A percentile compares a stretch with the other conserved stretches of the same genome.
These are phyloP conservation scores for Lophiotrema nucula DNA, from an alignment of 495 filamentous ascomycete genomes.

Conservation along the genomic window DNA sequence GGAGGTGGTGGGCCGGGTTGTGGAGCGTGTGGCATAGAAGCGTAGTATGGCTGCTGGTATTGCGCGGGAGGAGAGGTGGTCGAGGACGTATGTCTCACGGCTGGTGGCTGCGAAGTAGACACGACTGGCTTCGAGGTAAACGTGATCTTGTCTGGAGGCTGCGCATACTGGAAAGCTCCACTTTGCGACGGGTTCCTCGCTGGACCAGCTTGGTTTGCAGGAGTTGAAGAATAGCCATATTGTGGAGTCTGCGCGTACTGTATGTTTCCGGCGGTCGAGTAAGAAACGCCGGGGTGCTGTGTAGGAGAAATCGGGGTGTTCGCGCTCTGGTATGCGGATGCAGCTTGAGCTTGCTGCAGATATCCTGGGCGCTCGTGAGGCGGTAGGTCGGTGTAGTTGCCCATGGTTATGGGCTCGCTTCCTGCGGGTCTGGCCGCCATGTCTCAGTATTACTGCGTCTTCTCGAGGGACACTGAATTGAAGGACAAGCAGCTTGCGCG, in stretches of 20 bases:
- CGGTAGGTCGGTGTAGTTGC: conserved; percentile 39
- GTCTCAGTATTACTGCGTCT: conserved; percentile 6
- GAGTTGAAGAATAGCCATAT: conserved; percentile 20
- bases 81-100: conserved; percentile 14
- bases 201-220: conserved; percentile 19
- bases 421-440: conserved; percentile 20
- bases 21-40: conserved; percentile 17
- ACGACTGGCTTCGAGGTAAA: conserved; percentile 39
- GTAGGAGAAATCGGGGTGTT: neutral
- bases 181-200: neutral
- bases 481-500: neutral
- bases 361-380: conserved; percentile 41
- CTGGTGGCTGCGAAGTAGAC: conserved; percentile 13
- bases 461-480: neutral
- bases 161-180: conserved; percentile 38
- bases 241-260: conserved; percentile 18
- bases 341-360: conserved; percentile 30
- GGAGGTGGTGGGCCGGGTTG: too few species aligned
- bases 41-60: conserved; percentile 18
- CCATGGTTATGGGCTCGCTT: conserved; percentile 37
- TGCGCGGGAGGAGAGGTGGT: conserved; percentile 1
- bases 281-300: neutral
- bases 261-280: neutral
- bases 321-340: conserved; percentile 8
- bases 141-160: conserved; percentile 36